Evolutionary conservation across 2,329 filamentous ascomycete species (phyloP), one percentile per base, ranked within the genome.

Genomic region (Hypoxylon sp.): DNA sequence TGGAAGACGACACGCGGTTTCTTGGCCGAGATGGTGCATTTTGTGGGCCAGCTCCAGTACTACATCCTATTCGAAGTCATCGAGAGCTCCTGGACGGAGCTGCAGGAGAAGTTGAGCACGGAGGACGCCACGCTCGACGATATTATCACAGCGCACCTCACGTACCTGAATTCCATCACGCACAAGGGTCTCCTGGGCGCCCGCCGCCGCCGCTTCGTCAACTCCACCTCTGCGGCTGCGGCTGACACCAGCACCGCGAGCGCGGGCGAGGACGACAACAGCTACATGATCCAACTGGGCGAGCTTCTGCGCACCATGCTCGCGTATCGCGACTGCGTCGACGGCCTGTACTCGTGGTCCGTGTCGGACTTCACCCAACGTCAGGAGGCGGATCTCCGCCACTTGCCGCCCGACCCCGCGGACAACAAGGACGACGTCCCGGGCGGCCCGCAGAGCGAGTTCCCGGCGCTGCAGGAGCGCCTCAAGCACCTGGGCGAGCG

Each of bases 41-140:
- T 99, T 75, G 90, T 98, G 74, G 93, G 93, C 68, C 96, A 99
- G 79, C 85, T 99, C 12, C 96, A 99, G 78, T 97, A 98, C 81
- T 99, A 99, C 78, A 97, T 99, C 71, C 85, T 99, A 8, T 99
- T 98, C 75, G 96, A 99, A 78, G 96, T 99, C 71, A 98, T 99
- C 72, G 96, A 99, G 78, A 91, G 92, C 33, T 96, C 93, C 50
- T 99, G 96, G 96, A 92, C 92, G 66, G 91, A 95, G 75, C 85
- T 99, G 2, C 92, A 97, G 78, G 86, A 88, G 26, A 91, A 91
- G 30, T 90, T 98, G 66, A 88, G 87, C 58, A 93, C 92, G 76
- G 93, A 95, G 12, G 92, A 92, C 70, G 94, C 91, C 75, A 99
- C 96, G 0, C 86, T 99, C 9, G 96, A 99, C 80, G 96, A 98